These are phyloP conservation scores for Claviceps paspali DNA, from an alignment of 2,329 filamentous ascomycete species.

Conservation along the genomic window DNA sequence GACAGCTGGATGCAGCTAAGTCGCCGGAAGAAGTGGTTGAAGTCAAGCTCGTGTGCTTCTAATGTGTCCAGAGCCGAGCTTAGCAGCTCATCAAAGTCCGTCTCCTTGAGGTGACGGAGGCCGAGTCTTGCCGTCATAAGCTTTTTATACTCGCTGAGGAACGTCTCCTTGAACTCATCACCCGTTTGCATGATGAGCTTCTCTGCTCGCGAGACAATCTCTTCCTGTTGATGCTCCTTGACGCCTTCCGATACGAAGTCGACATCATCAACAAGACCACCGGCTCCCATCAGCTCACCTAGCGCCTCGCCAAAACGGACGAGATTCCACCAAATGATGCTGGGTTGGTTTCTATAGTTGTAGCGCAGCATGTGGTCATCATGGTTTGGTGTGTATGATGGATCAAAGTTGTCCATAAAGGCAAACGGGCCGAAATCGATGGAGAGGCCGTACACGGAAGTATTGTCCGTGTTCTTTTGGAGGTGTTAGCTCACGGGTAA, in stretches of 20 bases:
- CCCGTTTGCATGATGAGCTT: slow-evolving; percentile 64
- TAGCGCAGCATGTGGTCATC: slow-evolving; percentile 83
- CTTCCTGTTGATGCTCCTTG: slow-evolving; percentile 40
- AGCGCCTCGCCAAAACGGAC: slow-evolving; percentile 80
- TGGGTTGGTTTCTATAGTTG: slow-evolving; percentile 85
- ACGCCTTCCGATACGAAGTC: slow-evolving; percentile 62
- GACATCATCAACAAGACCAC: slow-evolving; percentile 52
- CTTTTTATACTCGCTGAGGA: slow-evolving; percentile 76
- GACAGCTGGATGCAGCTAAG: slow-evolving; percentile 48
- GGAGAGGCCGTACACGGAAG: slow-evolving; percentile 72
- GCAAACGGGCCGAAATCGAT: slow-evolving; percentile 96
- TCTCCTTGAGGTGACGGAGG: slow-evolving; percentile 49
- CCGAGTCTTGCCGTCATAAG: slow-evolving; percentile 73
- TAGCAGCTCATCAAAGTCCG: slow-evolving; percentile 68
- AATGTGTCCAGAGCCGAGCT: slow-evolving; percentile 71
- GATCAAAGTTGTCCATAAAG: slow-evolving; percentile 95
- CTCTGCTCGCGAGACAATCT: slow-evolving; percentile 68
- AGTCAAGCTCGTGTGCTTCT: slow-evolving; percentile 73
- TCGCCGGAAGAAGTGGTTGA: slow-evolving; percentile 83
- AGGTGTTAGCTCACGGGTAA: slow-evolving; percentile 8
- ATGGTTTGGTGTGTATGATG: slow-evolving; percentile 88
- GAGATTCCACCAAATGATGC: slow-evolving; percentile 97
- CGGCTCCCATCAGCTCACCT: slow-evolving; percentile 75
- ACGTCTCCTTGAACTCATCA: slow-evolving; percentile 79
- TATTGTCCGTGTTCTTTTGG: slow-evolving; percentile 77